Evolutionary conservation across 257 asterid genomes (phyloP), one percentile per base, ranked within the genome.

Genomic region (Solanum peruvianum): DNA sequence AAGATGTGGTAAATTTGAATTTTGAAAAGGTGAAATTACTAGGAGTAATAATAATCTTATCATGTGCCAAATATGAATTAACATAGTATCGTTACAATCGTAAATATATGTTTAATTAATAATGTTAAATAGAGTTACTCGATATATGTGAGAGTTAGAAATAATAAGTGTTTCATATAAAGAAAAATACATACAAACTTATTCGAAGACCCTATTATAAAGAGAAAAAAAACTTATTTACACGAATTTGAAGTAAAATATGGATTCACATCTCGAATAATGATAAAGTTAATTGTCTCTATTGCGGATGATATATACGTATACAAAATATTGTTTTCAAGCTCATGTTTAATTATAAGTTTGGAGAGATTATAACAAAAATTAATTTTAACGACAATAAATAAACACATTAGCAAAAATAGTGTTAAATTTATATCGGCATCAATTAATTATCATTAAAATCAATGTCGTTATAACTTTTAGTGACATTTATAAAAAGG

Each of bases 101-200:
- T 69, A 67, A 13, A 67, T 37, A 37, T 37, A 37, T 67, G 18
- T 29, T 2, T 0, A 67, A 27, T 49, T 52, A 52, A 14, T 67
- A 11, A 1, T 29, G 0, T 0, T 0, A 5, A 31, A 29, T 14
- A 29, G 0, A 69, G 6, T 29, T 29, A 29, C n/a, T 69, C 3
- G 27, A 23, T 60, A 62, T 23, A 23, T 62, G 8, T 62, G 31
- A 10, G 31, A 62, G 16, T n/a, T 62, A 4, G 7, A 62, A 23
- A 4, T 62, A 62, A 0, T 3, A 23, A 62, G 70, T 62, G 31
- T n/a, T 37, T 49, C 5, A n/a, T n/a, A 31, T 52, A 9, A 52
- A 21, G 23, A 21, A 58, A 60, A 62, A 4, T 11, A 62, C 15
- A 3, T 7, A 10, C 1, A 11, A n/a, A 1, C 29, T 62, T 9